Evolutionary conservation across 768 basidiomycete genomes (phyloP).

Genomic region (Lactifluus subvellereus): DNA sequence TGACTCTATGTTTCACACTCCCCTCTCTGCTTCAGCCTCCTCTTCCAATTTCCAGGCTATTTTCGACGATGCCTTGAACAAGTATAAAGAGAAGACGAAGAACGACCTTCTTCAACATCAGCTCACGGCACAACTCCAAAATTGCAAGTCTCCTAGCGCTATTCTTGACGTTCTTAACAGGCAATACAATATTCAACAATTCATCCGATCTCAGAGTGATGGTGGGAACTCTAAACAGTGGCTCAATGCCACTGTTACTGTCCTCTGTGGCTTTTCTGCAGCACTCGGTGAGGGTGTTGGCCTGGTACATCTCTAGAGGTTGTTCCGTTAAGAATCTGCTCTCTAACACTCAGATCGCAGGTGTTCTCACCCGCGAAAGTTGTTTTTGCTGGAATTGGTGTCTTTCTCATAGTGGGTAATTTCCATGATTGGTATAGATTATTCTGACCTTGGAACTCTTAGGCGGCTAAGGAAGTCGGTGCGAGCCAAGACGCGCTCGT

Average conservation of each 20-base stretch:
- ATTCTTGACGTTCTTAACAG: background rate
- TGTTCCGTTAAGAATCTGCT: background rate
- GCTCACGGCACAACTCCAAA: background rate
- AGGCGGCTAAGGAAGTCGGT: background rate
- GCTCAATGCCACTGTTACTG: slow-evolving; percentile 3
- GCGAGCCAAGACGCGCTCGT: slow-evolving; percentile 2
- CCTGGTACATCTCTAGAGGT: background rate
- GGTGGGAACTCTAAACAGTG: background rate
- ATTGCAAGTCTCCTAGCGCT: background rate
- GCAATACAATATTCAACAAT: background rate
- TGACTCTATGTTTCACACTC: background rate
- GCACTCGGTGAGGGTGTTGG: background rate
- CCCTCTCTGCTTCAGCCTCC: background rate
- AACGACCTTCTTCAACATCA: background rate
- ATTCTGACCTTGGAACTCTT: background rate
- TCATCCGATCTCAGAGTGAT: background rate
- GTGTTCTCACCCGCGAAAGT: background rate
- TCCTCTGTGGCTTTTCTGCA: background rate
- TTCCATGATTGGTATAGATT: no score
- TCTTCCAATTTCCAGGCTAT: background rate
- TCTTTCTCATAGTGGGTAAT: background rate
- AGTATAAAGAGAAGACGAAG: slow-evolving; percentile 1
- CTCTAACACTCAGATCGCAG: background rate
- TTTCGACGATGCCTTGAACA: background rate
- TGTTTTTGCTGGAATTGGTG: slow-evolving; percentile 3